phyloP scores from a whole-genome alignment of 176 grass and related monocot genomes.

The Pontederia paniculata region DNA sequence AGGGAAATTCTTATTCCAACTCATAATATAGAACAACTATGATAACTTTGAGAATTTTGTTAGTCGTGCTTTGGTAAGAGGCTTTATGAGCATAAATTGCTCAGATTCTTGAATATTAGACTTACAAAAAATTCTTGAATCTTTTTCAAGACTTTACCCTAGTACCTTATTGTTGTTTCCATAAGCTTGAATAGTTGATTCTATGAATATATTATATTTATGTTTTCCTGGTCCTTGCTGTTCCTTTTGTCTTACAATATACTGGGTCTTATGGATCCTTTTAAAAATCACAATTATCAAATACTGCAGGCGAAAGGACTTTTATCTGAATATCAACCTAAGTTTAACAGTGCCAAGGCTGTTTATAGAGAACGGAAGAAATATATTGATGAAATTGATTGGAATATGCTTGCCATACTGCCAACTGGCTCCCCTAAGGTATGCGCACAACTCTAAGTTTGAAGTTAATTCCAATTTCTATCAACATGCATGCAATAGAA shows the following conservation, averaged over 20 bases:
- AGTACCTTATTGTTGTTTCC: no score
- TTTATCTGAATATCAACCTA: constrained; percentile 91
- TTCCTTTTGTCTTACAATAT: no score
- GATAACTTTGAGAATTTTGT: constrained; percentile 92
- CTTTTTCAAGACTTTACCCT: no score
- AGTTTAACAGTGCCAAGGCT: constrained; percentile 96
- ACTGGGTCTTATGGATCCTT: not conserved
- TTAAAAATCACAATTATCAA: constrained; percentile 11
- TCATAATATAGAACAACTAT: constrained; percentile 78
- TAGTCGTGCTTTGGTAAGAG: constrained; percentile 80
- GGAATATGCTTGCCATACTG: constrained; percentile 71
- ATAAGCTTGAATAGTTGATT: no score
- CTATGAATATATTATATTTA: no score
- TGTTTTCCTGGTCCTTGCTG: no score
- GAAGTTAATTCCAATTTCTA: not conserved
- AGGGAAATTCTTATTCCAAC: constrained; percentile 91
- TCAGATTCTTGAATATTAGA: not conserved
- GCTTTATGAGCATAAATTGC: not conserved
- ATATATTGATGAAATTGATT: constrained; percentile 90
- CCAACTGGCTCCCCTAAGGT: constrained; percentile 84
- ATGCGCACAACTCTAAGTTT: not conserved
- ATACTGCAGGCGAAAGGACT: constrained; percentile 81
- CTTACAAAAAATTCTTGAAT: not conserved
- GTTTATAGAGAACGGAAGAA: constrained; percentile 95
- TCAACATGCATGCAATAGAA: not conserved